A percentile compares a stretch with the other conserved stretches of the same genome.
These are phyloP conservation scores for Hericium erinaceus DNA, from an alignment of 768 basidiomycete genomes.

Conservation along the genomic window DNA sequence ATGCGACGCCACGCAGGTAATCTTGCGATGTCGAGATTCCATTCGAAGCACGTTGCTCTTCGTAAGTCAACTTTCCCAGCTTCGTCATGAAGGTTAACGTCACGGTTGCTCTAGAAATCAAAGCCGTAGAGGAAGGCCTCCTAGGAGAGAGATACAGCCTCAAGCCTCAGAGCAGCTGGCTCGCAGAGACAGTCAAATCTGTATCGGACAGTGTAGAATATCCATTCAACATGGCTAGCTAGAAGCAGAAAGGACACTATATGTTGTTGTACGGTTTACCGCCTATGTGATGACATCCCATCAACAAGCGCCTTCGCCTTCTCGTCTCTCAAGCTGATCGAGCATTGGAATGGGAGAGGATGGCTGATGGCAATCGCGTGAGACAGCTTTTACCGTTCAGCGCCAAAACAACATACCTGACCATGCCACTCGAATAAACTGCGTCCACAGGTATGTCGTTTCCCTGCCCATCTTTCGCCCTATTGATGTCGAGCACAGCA, in stretches of 20 bases:
- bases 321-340: background rate
- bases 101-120: background rate
- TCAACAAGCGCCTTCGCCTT: background rate
- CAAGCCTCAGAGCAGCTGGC: background rate
- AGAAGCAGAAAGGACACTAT: background rate
- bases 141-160: background rate
- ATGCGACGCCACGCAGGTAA: constrained; percentile 30
- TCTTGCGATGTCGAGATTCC: constrained; percentile 52
- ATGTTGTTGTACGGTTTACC: background rate
- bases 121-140: background rate
- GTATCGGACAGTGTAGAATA: background rate
- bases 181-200: background rate
- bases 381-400: background rate
- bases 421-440: background rate
- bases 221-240: background rate
- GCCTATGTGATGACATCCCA: too few relatives aligned
- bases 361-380: background rate
- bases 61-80: constrained; percentile 33
- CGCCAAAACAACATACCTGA: background rate
- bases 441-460: background rate
- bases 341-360: background rate
- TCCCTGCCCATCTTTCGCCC: background rate
- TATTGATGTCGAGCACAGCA: background rate
- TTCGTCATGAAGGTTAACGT: background rate
- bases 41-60: constrained; percentile 57